A percentile compares a stretch with the other conserved stretches of the same genome.
Evolutionary conservation across 73 alveolate species (phyloP).

Genomic region (Paramecium sexaurelia): DNA sequence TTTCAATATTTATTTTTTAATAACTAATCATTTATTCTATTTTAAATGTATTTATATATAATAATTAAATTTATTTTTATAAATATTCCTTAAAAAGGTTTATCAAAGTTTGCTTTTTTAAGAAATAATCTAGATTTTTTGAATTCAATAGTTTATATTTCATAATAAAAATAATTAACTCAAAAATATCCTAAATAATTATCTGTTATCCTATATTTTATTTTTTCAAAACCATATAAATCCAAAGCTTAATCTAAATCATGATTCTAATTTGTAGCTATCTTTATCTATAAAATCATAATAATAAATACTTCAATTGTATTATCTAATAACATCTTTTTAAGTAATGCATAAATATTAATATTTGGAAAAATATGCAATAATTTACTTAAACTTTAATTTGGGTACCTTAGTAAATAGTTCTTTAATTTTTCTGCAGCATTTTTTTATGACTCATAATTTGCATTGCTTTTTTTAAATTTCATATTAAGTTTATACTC

Average conservation of each 20-base stretch:
- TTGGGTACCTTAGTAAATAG: not conserved
- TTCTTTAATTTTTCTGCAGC: not conserved
- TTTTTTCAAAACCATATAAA: not conserved
- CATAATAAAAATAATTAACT: not conserved
- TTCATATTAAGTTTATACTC: not conserved
- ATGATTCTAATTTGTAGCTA: not conserved
- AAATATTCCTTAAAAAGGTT: no score
- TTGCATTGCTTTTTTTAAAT: not conserved
- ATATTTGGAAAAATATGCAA: not conserved
- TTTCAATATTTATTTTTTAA: no score
- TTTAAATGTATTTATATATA: no score
- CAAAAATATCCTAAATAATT: slow-evolving; percentile 26
- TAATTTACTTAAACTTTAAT: not conserved
- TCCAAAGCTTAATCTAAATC: not conserved
- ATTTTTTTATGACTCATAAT: not conserved
- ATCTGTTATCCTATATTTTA: not conserved
- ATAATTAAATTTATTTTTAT: no score
- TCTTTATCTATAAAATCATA: not conserved
- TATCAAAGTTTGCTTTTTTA: no score
- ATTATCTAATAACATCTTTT: not conserved
- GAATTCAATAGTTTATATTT: slow-evolving; percentile 79
- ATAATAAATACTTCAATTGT: not conserved
- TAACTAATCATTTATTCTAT: no score
- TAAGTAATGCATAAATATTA: not conserved
- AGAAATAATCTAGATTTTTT: no score